Evolutionary conservation across 2,329 filamentous ascomycete species (phyloP).

Genomic region (Apiospora kogelbergensis): DNA sequence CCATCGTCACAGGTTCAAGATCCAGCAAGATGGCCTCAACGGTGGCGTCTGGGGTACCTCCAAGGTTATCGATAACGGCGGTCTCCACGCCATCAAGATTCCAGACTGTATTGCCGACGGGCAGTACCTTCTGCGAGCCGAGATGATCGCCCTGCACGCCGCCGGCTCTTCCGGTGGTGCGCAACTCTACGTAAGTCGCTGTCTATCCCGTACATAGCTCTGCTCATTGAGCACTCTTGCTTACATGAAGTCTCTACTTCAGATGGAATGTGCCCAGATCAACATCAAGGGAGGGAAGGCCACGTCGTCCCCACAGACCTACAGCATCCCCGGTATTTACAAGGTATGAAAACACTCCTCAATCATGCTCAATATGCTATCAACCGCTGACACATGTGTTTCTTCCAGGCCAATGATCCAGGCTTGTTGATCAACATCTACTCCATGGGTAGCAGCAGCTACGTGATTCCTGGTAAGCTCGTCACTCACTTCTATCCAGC

Average conservation of each 20-base stretch:
- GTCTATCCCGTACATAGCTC: too few relatives aligned
- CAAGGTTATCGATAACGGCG: slow-evolving; percentile 44
- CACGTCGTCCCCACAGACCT: slow-evolving; percentile 29
- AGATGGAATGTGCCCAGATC: slow-evolving; percentile 39
- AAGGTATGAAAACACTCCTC: slow-evolving; percentile 24
- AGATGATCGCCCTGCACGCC: slow-evolving; percentile 58
- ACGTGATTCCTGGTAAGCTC: slow-evolving; percentile 33
- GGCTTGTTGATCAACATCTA: slow-evolving; percentile 38
- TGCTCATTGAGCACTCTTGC: not conserved
- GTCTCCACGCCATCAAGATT: slow-evolving; percentile 50
- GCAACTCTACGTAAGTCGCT: slow-evolving; percentile 41
- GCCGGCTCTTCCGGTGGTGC: slow-evolving; percentile 42
- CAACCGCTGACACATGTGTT: not conserved
- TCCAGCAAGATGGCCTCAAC: slow-evolving; percentile 42
- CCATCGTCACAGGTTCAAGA: slow-evolving; percentile 30
- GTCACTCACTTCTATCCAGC: not conserved
- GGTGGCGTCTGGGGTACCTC: slow-evolving; percentile 43
- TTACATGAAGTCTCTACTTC: not conserved
- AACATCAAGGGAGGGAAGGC: slow-evolving; percentile 34
- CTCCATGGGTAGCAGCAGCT: slow-evolving; percentile 28
- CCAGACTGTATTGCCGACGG: slow-evolving; percentile 52
- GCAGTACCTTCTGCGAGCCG: slow-evolving; percentile 59
- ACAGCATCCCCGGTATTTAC: slow-evolving; percentile 38
- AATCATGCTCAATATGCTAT: not conserved
- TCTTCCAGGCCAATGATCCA: slow-evolving; percentile 30